Evolutionary conservation across 2,329 filamentous ascomycete genomes (phyloP).

Genomic region (Aspergillus melleus): DNA sequence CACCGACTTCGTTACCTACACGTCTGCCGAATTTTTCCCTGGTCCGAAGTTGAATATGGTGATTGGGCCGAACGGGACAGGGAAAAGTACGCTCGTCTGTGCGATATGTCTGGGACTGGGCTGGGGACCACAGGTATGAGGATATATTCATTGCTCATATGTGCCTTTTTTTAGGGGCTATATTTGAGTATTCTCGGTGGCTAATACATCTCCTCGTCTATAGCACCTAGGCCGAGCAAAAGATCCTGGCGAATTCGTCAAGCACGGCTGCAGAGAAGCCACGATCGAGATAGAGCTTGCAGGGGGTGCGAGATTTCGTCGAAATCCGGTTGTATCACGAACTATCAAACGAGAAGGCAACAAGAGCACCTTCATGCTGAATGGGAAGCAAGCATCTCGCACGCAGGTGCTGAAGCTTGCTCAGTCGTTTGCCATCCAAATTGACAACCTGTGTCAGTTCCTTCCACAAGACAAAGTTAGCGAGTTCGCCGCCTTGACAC

Average conservation of each 20-base stretch:
- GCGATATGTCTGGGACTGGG: constrained; percentile 93
- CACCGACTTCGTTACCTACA: constrained; percentile 92
- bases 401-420: constrained; percentile 69
- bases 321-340: constrained; percentile 73
- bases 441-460: constrained; percentile 97
- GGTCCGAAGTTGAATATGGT: constrained; percentile 97
- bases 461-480: constrained; percentile 93
- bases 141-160: neutral
- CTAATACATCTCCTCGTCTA: neutral
- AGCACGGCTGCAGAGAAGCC: constrained; percentile 76
- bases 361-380: constrained; percentile 73
- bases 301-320: constrained; percentile 52
- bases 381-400: constrained; percentile 62
- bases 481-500: constrained; percentile 82
- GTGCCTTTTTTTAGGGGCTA: neutral
- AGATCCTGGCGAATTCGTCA: constrained; percentile 85
- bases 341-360: constrained; percentile 81
- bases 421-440: constrained; percentile 78
- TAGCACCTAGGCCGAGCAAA: constrained; percentile 81
- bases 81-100: constrained; percentile 95
- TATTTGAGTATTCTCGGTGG: neutral
- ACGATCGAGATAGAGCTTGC: constrained; percentile 89
- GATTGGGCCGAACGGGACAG: constrained; percentile 97
- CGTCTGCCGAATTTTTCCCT: constrained; percentile 83
- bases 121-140: constrained; percentile 64